phyloP scores from a whole-genome alignment of 805 yeast species.

The Lachancea waltii region DNA sequence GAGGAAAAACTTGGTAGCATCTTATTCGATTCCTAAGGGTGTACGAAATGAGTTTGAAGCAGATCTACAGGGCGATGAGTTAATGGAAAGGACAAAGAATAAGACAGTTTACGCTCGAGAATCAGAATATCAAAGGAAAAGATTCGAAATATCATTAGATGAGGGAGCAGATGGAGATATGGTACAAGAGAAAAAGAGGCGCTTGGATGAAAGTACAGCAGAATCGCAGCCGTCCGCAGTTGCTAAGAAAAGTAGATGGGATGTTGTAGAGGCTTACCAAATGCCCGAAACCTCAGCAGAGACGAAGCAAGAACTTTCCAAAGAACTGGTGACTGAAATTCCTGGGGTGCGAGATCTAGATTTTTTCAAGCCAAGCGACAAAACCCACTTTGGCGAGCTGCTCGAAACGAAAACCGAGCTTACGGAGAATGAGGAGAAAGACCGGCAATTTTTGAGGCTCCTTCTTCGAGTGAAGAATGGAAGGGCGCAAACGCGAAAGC shows the following conservation, averaged over 20 bases:
- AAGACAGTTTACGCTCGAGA: conserved; percentile 35
- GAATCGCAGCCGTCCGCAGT: background rate
- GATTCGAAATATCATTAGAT: conserved; percentile 31
- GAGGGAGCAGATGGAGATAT: conserved; percentile 33
- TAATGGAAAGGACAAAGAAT: conserved; percentile 21
- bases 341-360: conserved; percentile 63
- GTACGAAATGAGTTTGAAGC: conserved; percentile 27
- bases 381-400: conserved; percentile 61
- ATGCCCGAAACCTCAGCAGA: conserved; percentile 45
- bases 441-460: conserved; percentile 53
- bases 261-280: conserved; percentile 36
- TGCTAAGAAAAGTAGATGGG: conserved; percentile 30
- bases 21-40: conserved; percentile 37
- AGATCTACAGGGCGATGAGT: no score
- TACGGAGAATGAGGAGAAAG: conserved; percentile 49
- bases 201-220: conserved; percentile 10
- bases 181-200: conserved; percentile 11
- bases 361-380: conserved; percentile 65
- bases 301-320: conserved; percentile 26
- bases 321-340: conserved; percentile 44
- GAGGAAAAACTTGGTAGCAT: conserved; percentile 31
- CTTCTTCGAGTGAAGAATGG: conserved; percentile 76
- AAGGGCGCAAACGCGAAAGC: conserved; percentile 56
- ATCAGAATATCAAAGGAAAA: conserved; percentile 42
- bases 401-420: conserved; percentile 34